A percentile compares a stretch with the other conserved stretches of the same genome.
phyloP scores from a whole-genome alignment of 106 monocot species.

The Dioscorea dumetorum region DNA sequence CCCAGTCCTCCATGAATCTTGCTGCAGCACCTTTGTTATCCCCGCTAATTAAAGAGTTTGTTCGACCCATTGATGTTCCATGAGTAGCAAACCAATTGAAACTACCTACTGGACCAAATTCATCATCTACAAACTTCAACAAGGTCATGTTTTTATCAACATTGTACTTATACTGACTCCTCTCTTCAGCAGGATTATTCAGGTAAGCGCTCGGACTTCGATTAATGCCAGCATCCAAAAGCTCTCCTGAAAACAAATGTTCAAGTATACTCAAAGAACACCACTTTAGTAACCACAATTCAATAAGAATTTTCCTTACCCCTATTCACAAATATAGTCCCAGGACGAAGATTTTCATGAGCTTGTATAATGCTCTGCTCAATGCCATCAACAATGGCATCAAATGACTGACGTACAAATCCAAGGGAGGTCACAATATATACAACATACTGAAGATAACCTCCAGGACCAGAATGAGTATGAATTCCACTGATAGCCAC shows the following conservation, averaged over 20 bases:
- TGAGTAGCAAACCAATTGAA: constrained; percentile 99
- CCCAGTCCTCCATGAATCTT: constrained; percentile 94
- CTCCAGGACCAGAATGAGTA: constrained; percentile 89
- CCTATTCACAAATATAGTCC: constrained; percentile 62
- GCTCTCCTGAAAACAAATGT: constrained; percentile 56
- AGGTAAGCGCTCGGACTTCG: constrained; percentile 90
- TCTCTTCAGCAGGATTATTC: constrained; percentile 70
- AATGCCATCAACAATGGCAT: constrained; percentile 84
- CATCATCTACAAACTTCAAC: constrained; percentile 81
- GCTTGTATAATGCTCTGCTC: constrained; percentile 82
- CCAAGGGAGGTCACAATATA: constrained; percentile 92
- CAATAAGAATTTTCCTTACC: constrained; percentile 23
- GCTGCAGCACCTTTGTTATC: constrained; percentile 98
- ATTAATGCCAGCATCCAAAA: constrained; percentile 83
- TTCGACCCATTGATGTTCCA: constrained; percentile 93
- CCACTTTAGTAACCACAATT: too few species aligned
- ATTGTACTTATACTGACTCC: constrained; percentile 53
- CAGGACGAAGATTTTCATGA: constrained; percentile 83
- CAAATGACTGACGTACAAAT: constrained; percentile 86
- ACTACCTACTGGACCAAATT: constrained; percentile 73
- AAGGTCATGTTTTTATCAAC: constrained; percentile 89
- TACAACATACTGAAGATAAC: constrained; percentile 89
- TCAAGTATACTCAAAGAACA: too few species aligned
- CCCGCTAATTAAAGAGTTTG: constrained; percentile 80
- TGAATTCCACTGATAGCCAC: constrained; percentile 92